Evolutionary conservation across 192 early-diverging fungal species (phyloP).

Genomic region (Entophlyctis helioformis): DNA sequence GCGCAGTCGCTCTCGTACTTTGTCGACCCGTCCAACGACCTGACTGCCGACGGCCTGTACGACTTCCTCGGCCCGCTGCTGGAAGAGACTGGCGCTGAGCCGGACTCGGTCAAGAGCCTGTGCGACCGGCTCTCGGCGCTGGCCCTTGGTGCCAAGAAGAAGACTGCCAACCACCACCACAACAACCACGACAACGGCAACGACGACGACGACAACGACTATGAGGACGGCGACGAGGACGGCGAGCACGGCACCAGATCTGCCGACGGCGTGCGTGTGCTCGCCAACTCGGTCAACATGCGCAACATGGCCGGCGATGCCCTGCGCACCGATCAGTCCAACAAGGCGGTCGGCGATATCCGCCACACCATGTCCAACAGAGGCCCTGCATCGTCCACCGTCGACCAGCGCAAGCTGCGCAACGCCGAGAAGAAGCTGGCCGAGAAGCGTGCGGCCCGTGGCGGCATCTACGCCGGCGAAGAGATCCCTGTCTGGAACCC

Average conservation of each 20-base stretch:
- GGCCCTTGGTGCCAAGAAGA: constrained; percentile 23
- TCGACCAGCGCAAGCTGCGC: constrained; percentile 63
- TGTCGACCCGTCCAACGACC: constrained; percentile 28
- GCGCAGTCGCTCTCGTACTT: constrained; percentile 30
- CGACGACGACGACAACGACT: constrained; percentile 4
- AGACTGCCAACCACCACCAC: too few species aligned
- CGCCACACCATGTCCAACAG: constrained; percentile 19
- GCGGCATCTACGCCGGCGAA: constrained; percentile 43
- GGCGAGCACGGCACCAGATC: neutral
- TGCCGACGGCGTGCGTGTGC: constrained; percentile 36
- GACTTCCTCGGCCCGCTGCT: constrained; percentile 42
- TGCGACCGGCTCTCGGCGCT: constrained; percentile 58
- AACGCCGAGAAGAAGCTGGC: constrained; percentile 89
- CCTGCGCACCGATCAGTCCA: constrained; percentile 12
- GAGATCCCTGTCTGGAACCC: constrained; percentile 55
- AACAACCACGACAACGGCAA: constrained; percentile 20
- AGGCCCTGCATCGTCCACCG: constrained; percentile 18
- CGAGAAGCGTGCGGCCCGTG: constrained; percentile 78
- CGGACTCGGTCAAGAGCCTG: constrained; percentile 47
- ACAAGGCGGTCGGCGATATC: constrained; percentile 18
- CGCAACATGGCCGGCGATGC: constrained; percentile 45
- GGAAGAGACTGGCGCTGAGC: constrained; percentile 11
- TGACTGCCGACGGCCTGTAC: constrained; percentile 15
- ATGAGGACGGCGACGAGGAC: neutral
- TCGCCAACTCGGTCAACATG: constrained; percentile 62